Percentiles rank a stretch among this genome's conserved stretches.
Evolutionary conservation across 148 eudicot genomes (phyloP).

Genomic region (Vaccinium corymbosum): DNA sequence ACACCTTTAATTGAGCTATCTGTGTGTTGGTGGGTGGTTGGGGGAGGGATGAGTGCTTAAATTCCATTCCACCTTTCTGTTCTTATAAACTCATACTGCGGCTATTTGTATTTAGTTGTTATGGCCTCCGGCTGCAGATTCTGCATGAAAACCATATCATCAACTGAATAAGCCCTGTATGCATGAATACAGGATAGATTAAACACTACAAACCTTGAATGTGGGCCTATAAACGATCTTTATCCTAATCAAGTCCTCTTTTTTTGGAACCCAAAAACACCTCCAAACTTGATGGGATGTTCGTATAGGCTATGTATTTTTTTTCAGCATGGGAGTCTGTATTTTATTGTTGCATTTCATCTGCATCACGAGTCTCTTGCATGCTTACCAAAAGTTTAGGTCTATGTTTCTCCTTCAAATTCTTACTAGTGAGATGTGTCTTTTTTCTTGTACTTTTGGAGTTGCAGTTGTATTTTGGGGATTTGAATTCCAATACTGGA

Average conservation of each 20-base stretch:
- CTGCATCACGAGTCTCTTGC: not conserved
- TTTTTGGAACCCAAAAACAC: not conserved
- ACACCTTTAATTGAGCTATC: not conserved
- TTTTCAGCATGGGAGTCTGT: not conserved
- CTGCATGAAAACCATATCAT: not conserved
- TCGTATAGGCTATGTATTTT: not conserved
- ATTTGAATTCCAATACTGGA: not conserved
- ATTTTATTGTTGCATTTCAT: not conserved
- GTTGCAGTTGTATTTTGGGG: not conserved
- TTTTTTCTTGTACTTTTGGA: not conserved
- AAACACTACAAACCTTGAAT: not conserved
- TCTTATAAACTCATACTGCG: not conserved
- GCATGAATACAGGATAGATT: not conserved
- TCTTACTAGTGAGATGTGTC: not conserved
- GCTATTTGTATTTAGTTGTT: not conserved
- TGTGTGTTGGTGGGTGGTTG: not conserved
- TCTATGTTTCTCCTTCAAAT: not conserved
- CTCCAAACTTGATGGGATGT: not conserved
- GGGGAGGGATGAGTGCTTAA: not conserved
- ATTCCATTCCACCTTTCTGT: not conserved
- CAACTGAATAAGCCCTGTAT: not conserved
- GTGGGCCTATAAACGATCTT: not conserved
- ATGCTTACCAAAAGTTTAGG: not conserved
- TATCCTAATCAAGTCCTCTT: not conserved
- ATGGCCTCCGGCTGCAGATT: not conserved